Base-by-base conservation (phyloP, 495 filamentous ascomycete species). In the Penicillium samsonianum region DNA sequence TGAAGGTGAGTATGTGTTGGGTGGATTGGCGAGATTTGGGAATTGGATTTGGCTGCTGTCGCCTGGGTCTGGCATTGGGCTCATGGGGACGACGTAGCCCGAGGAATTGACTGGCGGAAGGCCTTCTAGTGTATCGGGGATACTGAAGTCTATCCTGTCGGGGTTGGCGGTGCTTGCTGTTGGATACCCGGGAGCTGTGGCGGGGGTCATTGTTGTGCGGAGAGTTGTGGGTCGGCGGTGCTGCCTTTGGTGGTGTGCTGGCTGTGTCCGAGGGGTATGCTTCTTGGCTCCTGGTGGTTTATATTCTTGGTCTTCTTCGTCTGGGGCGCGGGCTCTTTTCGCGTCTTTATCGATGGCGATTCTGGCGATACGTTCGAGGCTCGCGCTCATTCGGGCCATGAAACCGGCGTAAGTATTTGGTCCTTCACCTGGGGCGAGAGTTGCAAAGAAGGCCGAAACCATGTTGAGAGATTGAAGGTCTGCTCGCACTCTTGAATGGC, bases 321-420 rank as follows among this genome's bases (percentile, higher is more conserved):
- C 54, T 12, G 42, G 17, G 42, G 45, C 44, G 42, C 62, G 60
- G 14, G 58, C 16, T 16, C 63, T 35, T 61, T 87, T 91, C 57
- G 96, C 91, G 0, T 90, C 81, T 70, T 88, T 91, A 28, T 97
- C 92, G 50, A 97, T 80, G 37, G 94, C 90, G 6, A 88, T 78
- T 62, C 87, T 88, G 52, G 92, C 92, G 59, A 97, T 93, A 42
- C 92, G 84, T 63, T 97, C 91, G 61, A 98, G 95, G 60, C 93
- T 91, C 16, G 89, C 82, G 75, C 90, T 92, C 48, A 98, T 88
- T 53, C 81, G 83, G 20, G 96, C 79, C 92, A 98, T 98, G 60
- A 94, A 88, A 55, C 87, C 86, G 28, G 95, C 89, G 47, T 88
- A 89, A 42, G 85, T 88, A 42, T 86, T 88, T 58, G 90, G 84